Evolutionary conservation across 306 rosid species (phyloP), one percentile per base, ranked within the genome.

Genomic region (Rosa rugosa): DNA sequence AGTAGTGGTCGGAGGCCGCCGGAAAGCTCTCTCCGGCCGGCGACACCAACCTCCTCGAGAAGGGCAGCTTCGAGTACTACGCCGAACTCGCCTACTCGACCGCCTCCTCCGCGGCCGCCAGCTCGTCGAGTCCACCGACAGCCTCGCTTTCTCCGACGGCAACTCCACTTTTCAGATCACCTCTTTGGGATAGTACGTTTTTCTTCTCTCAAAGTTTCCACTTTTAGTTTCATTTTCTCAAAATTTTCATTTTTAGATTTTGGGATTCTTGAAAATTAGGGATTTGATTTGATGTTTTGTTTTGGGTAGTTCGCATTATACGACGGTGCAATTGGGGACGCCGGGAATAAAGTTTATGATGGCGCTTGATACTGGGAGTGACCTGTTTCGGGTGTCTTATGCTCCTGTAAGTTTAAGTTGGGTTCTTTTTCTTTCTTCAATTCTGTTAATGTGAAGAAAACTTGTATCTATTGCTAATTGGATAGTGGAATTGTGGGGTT

Each of bases 321-420:
- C 97, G 75, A 91, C 94, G 64, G 93, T 94, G 75, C 88, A 90
- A 72, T 77, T 94, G 79, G 97, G 98, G 51, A 92, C 98, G 27
- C 98, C 98, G 12, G 94, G 97, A 83, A 87, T 85, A 87, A 92
- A 87, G 90, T 94, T 92, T 79, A 88, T 92, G 97, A 97, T 92
- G 85, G 98, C 97, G 23, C 90, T 94, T 80, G 98, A 94, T 73
- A 89, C 98, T 0, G 97, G 98, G 71, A 94, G 97, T 85, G 97
- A 92, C 81, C 82, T 94, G 25, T 89, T 94, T 89, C 92, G 98
- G 98, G 97, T 94, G 40, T 97, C 98, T 42, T 89, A 81, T 75
- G 85, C 91, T 82, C 83, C 94, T 11, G 96, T 94, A 89, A 68
- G 89, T 56, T 8, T 3, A 50, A 14, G 25, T 20, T 54, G 62